Base-by-base conservation (phyloP, 257 asterid genomes). In the Solanum sparsipilum region DNA sequence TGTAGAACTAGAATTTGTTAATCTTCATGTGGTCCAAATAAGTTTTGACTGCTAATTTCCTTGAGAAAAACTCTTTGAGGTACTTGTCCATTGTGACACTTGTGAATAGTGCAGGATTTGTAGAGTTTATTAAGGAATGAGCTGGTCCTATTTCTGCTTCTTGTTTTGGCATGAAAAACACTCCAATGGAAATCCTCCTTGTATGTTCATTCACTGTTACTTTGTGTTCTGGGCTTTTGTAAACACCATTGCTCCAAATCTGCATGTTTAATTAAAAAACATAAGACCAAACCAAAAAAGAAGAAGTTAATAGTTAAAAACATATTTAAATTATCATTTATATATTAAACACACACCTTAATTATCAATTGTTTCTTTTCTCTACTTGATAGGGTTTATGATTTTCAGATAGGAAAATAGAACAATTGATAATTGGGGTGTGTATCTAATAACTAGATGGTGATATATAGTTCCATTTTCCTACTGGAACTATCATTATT, bases 221-320 rank as follows among this genome's bases (percentile, higher is more conserved):
- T 67, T 96, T 87, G 16, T 94, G 98, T 92, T 94, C 97, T 86
- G 92, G 93, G 91, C 98, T 95, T 89, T 90, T 93, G 86, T 92
- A 95, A 70, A 91, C 35, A 3, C 98, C 98, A 85, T 95, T 95
- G 92, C 98, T 95, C 31, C 93, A 21, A 52, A 95, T 91, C 96
- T 95, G 91, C 86, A 89, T 13, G 84, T 11, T 78, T 3, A 1
- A 72, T 46, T 16, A 1, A 13, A 32, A 32, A 31, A 72, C 20
- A 72, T 4, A 32, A 70, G 38, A 46, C 20, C 56, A 46, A 46
- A 46, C 56, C 5, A 46, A 46, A 46, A 46, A 39, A 4, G 1
- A 13, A 6, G 1, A 13, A 68, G 10, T 10, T 23, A 63, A 63
- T 63, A 1, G 71, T 23, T 63, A 4, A 63, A 63, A 23, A 23